Evolutionary conservation across 2,329 filamentous ascomycete species (phyloP).

Genomic region (Fusarium sp.): DNA sequence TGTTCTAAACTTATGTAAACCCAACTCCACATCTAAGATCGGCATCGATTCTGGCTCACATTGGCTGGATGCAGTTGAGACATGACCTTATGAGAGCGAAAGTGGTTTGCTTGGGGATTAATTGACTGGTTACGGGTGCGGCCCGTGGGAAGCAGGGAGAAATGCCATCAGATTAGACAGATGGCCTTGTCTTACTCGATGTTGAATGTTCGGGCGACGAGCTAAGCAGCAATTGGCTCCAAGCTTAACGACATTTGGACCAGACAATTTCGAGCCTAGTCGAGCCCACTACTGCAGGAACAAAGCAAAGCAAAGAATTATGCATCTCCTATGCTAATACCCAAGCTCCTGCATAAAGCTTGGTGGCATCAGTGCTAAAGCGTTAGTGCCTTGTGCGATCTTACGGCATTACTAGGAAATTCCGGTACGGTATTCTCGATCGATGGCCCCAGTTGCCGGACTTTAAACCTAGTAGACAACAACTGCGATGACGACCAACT

Average conservation of each 20-base stretch:
- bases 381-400: slow-evolving; percentile 38
- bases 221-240: slow-evolving; percentile 21
- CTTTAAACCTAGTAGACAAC: slow-evolving; percentile 10
- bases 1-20: neutral
- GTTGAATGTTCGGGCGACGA: neutral
- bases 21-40: slow-evolving; percentile 17
- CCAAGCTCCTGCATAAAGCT: slow-evolving; percentile 33
- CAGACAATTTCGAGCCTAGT: slow-evolving; percentile 40
- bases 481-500: slow-evolving; percentile 35
- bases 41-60: slow-evolving; percentile 29
- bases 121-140: slow-evolving; percentile 6
- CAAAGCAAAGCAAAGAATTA: slow-evolving; percentile 31
- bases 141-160: slow-evolving; percentile 3
- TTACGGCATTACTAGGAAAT: slow-evolving; percentile 9
- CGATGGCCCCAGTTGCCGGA: slow-evolving; percentile 32
- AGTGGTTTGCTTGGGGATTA: neutral
- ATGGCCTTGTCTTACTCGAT: slow-evolving; percentile 16
- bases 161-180: slow-evolving; percentile 1
- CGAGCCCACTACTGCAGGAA: slow-evolving; percentile 49
- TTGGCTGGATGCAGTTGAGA: slow-evolving; percentile 36
- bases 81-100: slow-evolving; percentile 4
- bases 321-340: slow-evolving; percentile 36
- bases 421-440: slow-evolving; percentile 24
- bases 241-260: slow-evolving; percentile 18
- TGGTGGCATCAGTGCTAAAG: slow-evolving; percentile 17